Evolutionary conservation across 768 basidiomycete species (phyloP).

Genomic region (Mycena filopes): DNA sequence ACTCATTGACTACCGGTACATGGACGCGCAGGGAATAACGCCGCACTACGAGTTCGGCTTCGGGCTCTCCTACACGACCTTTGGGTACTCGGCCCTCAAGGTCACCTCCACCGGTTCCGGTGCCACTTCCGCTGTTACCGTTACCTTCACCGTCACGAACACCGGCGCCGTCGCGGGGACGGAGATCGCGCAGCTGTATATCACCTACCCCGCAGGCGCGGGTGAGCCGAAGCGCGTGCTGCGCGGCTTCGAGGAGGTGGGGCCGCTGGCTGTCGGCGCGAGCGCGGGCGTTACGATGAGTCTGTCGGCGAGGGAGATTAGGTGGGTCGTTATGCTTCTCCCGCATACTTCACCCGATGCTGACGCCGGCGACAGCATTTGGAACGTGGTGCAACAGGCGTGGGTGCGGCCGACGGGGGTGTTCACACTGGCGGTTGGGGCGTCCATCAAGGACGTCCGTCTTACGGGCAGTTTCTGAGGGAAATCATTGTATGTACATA

Average conservation of each 20-base stretch:
- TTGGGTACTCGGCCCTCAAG: slow-evolving; percentile 65
- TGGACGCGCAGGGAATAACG: slow-evolving; percentile 61
- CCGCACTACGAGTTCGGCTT: slow-evolving; percentile 77
- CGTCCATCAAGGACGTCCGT: slow-evolving; percentile 31
- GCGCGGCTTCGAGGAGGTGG: slow-evolving; percentile 64
- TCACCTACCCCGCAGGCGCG: slow-evolving; percentile 57
- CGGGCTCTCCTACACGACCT: slow-evolving; percentile 80
- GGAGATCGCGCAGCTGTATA: slow-evolving; percentile 66
- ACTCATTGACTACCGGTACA: slow-evolving; percentile 76
- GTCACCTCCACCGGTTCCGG: slow-evolving; percentile 44
- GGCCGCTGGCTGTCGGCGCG: slow-evolving; percentile 47
- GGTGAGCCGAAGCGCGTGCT: slow-evolving; percentile 62
- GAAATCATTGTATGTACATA: neutral
- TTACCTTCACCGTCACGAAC: slow-evolving; percentile 58
- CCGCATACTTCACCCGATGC: neutral
- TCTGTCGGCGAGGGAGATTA: slow-evolving; percentile 54
- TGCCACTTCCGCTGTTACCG: slow-evolving; percentile 42
- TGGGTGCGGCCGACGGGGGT: slow-evolving; percentile 32
- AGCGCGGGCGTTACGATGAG: slow-evolving; percentile 49
- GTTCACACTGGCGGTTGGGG: slow-evolving; percentile 30
- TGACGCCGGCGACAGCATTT: slow-evolving; percentile 8
- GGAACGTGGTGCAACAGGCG: slow-evolving; percentile 19
- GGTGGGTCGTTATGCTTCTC: slow-evolving; percentile 42
- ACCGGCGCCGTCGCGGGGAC: slow-evolving; percentile 59
- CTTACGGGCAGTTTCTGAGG: slow-evolving; percentile 31